Evolutionary conservation across 257 asterid species (phyloP).

Genomic region (Mitragyna speciosa): DNA sequence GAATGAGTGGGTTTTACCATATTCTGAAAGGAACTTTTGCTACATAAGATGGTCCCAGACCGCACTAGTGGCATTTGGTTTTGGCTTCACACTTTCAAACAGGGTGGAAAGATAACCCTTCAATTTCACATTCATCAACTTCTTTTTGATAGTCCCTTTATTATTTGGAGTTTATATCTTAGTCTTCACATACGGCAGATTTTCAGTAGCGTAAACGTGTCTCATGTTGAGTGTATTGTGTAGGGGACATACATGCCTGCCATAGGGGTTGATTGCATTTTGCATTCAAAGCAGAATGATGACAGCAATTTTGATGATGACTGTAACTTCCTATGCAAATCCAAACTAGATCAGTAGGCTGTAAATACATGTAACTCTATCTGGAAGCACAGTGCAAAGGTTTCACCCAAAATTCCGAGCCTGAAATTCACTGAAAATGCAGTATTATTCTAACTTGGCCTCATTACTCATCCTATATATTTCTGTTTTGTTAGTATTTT

Average conservation of each 20-base stretch:
- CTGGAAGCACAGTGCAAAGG: background rate
- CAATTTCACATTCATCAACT: slow-evolving; percentile 6
- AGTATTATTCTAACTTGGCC: background rate
- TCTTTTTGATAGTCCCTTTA: slow-evolving; percentile 10
- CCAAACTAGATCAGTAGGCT: background rate
- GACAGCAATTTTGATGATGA: background rate
- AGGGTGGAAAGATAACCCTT: slow-evolving; percentile 13
- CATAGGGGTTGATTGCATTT: background rate
- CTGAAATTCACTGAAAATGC: background rate
- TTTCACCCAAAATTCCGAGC: slow-evolving; percentile 3
- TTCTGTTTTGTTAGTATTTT: background rate
- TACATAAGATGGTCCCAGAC: background rate
- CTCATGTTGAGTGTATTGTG: background rate
- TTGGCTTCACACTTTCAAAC: slow-evolving; percentile 17
- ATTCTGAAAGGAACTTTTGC: slow-evolving; percentile 1
- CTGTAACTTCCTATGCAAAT: background rate
- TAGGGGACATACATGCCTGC: slow-evolving; percentile 8
- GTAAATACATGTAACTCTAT: background rate
- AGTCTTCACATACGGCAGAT: slow-evolving; percentile 1
- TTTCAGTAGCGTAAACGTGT: slow-evolving; percentile 21
- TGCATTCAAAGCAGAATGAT: slow-evolving; percentile 15
- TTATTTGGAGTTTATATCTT: background rate
- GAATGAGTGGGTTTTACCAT: background rate
- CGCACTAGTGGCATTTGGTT: background rate
- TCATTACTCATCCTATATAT: background rate